Base-by-base conservation (phyloP, 306 rosid species). In the Amphicarpaea edgeworthii region DNA sequence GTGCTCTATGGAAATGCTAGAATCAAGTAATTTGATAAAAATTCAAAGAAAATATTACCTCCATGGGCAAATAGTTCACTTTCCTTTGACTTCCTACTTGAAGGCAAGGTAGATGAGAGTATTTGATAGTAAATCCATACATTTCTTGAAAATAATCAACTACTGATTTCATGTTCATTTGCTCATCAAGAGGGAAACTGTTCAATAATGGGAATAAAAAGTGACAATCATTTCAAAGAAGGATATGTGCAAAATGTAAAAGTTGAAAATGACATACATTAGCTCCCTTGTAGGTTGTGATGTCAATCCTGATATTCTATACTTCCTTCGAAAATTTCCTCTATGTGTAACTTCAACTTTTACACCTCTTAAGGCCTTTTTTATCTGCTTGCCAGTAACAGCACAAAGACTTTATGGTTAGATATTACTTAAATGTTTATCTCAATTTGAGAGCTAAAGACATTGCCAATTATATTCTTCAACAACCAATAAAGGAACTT, bases 221-320 rank as follows among this genome's bases (percentile, higher is more conserved):
- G n/a, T 30, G 24, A 45, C 41, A 73, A 58, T 55, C 16, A 78
- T 28, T 74, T 46, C 57, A 37, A 28, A 23, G 12, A 19, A 62
- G 26, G 24, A 11, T 12, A 21, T 37, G 21, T 51, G 0, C 51
- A 8, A 16, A 37, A 30, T 17, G 37, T 7, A 6, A 1, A 62
- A 43, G 21, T 68, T 9, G n/a, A 30, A 43, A 53, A 62, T 24
- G 64, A 2, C 78, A 70, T 78, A 85, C 88, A 79, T 71, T 42
- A 85, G 88, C 82, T 85, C 88, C 69, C 86, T 85, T 41, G 88
- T 85, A 32, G 88, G 86, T 68, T 82, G 88, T 65, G 86, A 75
- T 58, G 88, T 82, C 55, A 85, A 46, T 61, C 88, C 88, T 71
- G 86, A 82, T 64, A 85, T 82, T 46, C 88, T 73, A 57, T 85